Base-by-base conservation (phyloP, 805 yeast species). In the Wickerhamiella parazyma region DNA sequence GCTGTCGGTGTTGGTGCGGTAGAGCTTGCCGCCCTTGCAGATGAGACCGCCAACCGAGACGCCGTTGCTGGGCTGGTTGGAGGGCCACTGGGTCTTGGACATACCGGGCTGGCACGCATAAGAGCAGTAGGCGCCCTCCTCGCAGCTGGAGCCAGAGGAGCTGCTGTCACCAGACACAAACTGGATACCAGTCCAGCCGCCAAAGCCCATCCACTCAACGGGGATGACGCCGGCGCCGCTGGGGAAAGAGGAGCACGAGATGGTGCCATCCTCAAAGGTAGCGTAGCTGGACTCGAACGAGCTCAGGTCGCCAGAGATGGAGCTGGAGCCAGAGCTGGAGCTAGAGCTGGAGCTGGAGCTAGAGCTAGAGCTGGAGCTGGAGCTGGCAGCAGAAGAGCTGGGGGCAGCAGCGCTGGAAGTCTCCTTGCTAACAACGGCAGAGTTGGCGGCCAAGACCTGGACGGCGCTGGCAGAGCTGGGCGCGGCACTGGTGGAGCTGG, bases 61-160 rank as follows among this genome's bases (percentile, higher is more conserved):
- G 69, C 97, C 97, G 63, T 68, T 73, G 44, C 80, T 51, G 45
- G 97, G 97, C 71, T 89, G 98, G 44, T 61, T 52, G 36, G 78
- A 66, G 50, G 97, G 97, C 94, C 94, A 89, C 71, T 89, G 98
- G 45, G 96, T 85, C 77, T 89, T 89, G 58, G 96, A 84, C 95
- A 85, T 84, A 74, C 97, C 98, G 35, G 95, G 77, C 70, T 86
- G 93, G 71, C 98, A 89, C 48, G 97, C 94, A 67, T 89, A 89
- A 47, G 97, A 89, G 69, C 98, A 89, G 77, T 83, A 85, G 57
- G 75, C 75, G 47, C 96, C 97, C 54, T 87, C 95, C 50, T 68
- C 62, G 72, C 98, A 89, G 38, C 72, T 57, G 38, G 68, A 62
- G 45, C 72, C 69, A 42, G 80, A 71, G 49, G 84, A 73, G 50